phyloP scores from a whole-genome alignment of 805 yeast genomes.

The Yamadazyma akitaensis region DNA sequence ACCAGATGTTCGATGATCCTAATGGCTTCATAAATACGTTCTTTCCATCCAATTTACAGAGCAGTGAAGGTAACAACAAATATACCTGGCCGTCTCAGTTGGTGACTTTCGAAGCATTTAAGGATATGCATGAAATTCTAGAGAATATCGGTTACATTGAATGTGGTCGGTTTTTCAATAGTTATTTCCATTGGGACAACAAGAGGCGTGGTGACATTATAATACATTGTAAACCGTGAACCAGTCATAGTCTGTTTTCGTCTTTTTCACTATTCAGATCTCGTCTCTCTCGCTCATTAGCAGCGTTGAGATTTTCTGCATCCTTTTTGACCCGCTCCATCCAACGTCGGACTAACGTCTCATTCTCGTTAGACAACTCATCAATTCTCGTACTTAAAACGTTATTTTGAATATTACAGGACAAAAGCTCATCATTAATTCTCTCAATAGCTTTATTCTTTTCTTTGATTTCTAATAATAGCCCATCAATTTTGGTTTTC shows the following conservation, averaged over 20 bases:
- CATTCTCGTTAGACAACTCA: conserved; percentile 47
- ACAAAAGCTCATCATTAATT: conserved; percentile 65
- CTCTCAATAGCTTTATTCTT: conserved; percentile 57
- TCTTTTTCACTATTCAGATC: background rate
- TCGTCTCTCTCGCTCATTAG: conserved; percentile 25
- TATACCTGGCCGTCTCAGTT: conserved; percentile 67
- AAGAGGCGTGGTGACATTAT: conserved; percentile 78
- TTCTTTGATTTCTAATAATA: conserved; percentile 31
- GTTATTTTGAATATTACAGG: conserved; percentile 55
- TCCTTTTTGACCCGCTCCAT: conserved; percentile 45
- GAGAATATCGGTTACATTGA: conserved; percentile 41
- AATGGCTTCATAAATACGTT: conserved; percentile 48
- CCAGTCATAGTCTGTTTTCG: background rate
- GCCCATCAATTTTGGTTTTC: conserved; percentile 18
- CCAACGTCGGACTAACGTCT: conserved; percentile 46
- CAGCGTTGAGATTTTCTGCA: conserved; percentile 57
- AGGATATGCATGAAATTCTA: conserved; percentile 39
- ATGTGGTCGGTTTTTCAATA: conserved; percentile 64
- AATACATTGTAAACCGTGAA: conserved; percentile 41
- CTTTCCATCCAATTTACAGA: conserved; percentile 37
- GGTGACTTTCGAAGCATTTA: conserved; percentile 66
- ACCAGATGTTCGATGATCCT: conserved; percentile 71
- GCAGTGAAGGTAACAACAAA: conserved; percentile 5
- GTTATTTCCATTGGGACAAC: conserved; percentile 80
- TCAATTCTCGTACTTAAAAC: conserved; percentile 37